These are phyloP conservation scores for Mortierella sp. DNA, from an alignment of 371 early-diverging fungal genomes.

Conservation along the genomic window DNA sequence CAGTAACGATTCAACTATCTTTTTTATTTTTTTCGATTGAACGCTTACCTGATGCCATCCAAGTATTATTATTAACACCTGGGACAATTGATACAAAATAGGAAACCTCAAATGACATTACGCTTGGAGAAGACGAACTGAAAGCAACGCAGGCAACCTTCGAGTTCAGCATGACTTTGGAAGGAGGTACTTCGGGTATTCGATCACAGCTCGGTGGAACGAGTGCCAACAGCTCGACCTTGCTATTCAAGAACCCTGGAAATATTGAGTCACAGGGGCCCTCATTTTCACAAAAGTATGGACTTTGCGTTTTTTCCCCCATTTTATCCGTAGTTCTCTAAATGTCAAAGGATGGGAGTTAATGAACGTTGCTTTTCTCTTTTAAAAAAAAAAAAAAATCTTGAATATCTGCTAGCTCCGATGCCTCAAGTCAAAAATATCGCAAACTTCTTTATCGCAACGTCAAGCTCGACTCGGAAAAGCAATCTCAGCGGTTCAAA, in stretches of 20 bases:
- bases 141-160: conserved; percentile 67
- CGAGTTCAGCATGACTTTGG: conserved; percentile 60
- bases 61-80: too few relatives aligned
- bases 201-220: conserved; percentile 40
- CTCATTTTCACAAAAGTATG: background rate
- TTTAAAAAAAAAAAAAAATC: background rate
- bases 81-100: conserved; percentile 5
- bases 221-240: conserved; percentile 24
- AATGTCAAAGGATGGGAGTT: background rate
- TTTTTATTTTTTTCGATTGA: background rate
- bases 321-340: background rate
- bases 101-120: conserved; percentile 9
- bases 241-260: conserved; percentile 27
- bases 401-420: background rate
- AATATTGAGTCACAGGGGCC: too few relatives aligned
- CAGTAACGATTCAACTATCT: background rate
- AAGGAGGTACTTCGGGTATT: conserved; percentile 45
- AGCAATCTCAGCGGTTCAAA: conserved; percentile 18
- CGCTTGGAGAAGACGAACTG: conserved; percentile 48
- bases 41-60: too few relatives aligned
- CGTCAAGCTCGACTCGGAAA: conserved; percentile 1
- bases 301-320: background rate
- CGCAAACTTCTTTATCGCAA: conserved; percentile 25
- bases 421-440: conserved; percentile 26
- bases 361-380: too few relatives aligned